Evolutionary conservation across 202 grass and related monocot genomes (phyloP).

Genomic region (Saccharum hybrid): DNA sequence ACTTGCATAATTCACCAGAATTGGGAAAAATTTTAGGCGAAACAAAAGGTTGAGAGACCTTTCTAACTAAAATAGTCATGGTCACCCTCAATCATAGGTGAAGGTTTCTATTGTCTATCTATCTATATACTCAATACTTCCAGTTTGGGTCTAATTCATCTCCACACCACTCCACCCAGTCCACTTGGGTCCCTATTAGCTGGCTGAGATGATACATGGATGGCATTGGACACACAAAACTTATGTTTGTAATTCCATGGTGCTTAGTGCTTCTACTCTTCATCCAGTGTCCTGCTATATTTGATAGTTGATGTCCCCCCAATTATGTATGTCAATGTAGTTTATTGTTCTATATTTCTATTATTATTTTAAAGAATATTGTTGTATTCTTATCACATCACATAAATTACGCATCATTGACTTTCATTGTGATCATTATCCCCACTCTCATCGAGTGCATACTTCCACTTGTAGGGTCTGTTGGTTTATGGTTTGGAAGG

Average conservation of each 20-base stretch:
- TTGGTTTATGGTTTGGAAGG: conserved; percentile 90
- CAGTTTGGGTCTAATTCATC: not conserved
- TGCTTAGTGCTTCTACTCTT: not conserved
- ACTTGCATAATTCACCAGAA: not conserved
- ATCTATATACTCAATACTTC: not conserved
- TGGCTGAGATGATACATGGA: not conserved
- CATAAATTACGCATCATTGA: conserved; percentile 11
- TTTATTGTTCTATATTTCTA: not conserved
- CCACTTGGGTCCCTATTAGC: not conserved
- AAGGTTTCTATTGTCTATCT: not conserved
- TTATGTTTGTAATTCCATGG: not conserved
- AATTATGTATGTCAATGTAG: not conserved
- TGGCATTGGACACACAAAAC: not conserved
- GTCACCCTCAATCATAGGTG: not conserved
- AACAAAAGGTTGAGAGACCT: not conserved
- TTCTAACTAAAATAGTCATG: not conserved
- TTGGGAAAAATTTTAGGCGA: not conserved
- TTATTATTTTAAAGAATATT: not conserved
- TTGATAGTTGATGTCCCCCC: conserved; percentile 21
- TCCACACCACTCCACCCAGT: not conserved
- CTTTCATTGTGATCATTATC: conserved; percentile 33
- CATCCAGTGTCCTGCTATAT: not conserved
- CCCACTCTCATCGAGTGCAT: conserved; percentile 30
- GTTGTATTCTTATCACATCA: conserved; percentile 6
- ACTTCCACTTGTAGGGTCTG: conserved; percentile 72